These are phyloP conservation scores for Paragyromitra xinjiangensis DNA, from an alignment of 495 filamentous ascomycete species.

Conservation along the genomic window DNA sequence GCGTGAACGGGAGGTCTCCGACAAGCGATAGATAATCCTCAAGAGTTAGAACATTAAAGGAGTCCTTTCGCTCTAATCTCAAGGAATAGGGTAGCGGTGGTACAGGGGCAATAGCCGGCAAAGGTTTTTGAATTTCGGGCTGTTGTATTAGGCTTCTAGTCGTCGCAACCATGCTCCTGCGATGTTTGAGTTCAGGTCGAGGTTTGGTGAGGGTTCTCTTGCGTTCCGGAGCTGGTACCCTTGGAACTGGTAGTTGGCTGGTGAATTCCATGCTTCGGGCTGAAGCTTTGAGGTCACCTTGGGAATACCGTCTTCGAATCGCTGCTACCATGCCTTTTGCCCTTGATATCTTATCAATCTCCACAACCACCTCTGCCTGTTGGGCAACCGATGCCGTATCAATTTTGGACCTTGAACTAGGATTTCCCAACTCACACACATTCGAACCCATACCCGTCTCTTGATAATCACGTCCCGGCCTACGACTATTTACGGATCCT, in stretches of 20 bases:
- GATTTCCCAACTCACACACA: slow-evolving; percentile 13
- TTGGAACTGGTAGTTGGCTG: slow-evolving; percentile 34
- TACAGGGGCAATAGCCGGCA: slow-evolving; percentile 35
- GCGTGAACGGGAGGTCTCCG: slow-evolving; percentile 22
- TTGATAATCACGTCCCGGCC: slow-evolving; percentile 10
- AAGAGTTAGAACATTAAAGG: slow-evolving; percentile 25
- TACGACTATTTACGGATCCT: slow-evolving; percentile 45
- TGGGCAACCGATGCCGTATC: background rate
- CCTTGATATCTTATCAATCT: slow-evolving; percentile 23
- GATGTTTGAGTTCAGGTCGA: slow-evolving; percentile 44
- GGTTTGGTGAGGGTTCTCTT: slow-evolving; percentile 37
- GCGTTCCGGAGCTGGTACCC: slow-evolving; percentile 5
- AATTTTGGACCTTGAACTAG: background rate
- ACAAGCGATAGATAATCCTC: slow-evolving; percentile 38
- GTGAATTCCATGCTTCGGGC: slow-evolving; percentile 30
- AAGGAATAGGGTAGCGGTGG: slow-evolving; percentile 32
- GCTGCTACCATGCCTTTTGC: slow-evolving; percentile 42
- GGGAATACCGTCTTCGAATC: slow-evolving; percentile 49
- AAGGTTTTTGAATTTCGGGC: background rate
- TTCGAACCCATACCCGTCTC: background rate
- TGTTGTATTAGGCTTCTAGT: slow-evolving; percentile 4
- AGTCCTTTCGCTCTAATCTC: slow-evolving; percentile 25
- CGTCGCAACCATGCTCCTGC: slow-evolving; percentile 40
- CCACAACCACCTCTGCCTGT: background rate
- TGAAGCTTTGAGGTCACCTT: slow-evolving; percentile 48